Percentiles rank a stretch among this genome's conserved stretches.
These are phyloP conservation scores for Ceratocystis harringtonii DNA, from an alignment of 2,329 filamentous ascomycete species.

Conservation along the genomic window DNA sequence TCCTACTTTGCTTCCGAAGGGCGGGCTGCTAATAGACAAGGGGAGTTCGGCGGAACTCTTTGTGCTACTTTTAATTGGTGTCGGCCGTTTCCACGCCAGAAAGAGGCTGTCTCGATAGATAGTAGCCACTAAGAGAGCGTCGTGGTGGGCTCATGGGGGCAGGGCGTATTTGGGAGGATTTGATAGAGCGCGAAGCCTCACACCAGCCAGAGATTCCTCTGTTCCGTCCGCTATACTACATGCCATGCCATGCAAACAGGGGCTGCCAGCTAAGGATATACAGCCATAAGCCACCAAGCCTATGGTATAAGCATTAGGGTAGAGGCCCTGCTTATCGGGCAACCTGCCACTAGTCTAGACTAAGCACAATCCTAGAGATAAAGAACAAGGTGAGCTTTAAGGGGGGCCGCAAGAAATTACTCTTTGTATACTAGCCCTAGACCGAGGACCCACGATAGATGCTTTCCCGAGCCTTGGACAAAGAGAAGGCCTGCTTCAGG, in stretches of 20 bases:
- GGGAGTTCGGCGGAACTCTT: background rate
- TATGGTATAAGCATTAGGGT: background rate
- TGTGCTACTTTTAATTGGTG: conserved; percentile 2
- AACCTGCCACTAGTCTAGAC: background rate
- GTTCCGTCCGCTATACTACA: background rate
- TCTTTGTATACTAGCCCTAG: background rate
- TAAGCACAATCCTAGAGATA: background rate
- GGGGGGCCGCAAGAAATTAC: background rate
- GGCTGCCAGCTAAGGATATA: background rate
- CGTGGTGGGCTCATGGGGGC: background rate
- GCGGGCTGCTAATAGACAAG: background rate
- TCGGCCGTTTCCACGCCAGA: background rate
- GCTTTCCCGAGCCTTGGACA: background rate
- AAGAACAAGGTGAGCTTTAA: background rate
- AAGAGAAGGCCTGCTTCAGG: background rate
- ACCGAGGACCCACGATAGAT: background rate
- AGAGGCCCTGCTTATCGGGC: background rate
- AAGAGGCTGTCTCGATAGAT: background rate
- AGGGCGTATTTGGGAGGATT: background rate
- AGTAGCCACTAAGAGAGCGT: background rate
- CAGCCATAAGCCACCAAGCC: background rate
- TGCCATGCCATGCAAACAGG: background rate
- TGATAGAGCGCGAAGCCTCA: background rate
- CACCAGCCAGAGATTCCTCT: background rate
- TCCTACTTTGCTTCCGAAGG: background rate